phyloP scores from a whole-genome alignment of 805 yeast genomes.

The Candida ficus region DNA sequence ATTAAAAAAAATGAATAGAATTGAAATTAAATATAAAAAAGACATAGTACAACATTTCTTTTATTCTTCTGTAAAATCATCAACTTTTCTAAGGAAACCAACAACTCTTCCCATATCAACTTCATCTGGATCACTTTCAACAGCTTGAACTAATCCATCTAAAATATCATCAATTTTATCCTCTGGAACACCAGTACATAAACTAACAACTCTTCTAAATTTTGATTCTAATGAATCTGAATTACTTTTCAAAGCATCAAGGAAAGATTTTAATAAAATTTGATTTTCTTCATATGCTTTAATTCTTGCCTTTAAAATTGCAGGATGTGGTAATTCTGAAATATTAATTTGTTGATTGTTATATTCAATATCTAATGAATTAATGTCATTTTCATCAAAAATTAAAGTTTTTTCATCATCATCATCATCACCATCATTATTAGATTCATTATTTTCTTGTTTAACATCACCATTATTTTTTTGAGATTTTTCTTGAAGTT shows the following conservation, averaged over 20 bases:
- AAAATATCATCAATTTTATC: constrained; percentile 74
- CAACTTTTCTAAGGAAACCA: constrained; percentile 49
- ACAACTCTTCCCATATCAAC: constrained; percentile 53
- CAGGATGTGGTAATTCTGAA: constrained; percentile 29
- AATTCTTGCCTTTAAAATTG: constrained; percentile 67
- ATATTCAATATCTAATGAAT: constrained; percentile 7
- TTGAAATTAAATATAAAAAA: no score
- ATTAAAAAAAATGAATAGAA: not conserved
- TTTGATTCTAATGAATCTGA: constrained; percentile 61
- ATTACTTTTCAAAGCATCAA: constrained; percentile 47
- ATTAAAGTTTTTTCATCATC: constrained; percentile 3
- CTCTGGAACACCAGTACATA: constrained; percentile 85
- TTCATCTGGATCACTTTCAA: constrained; percentile 77
- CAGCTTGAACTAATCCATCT: constrained; percentile 84
- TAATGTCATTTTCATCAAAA: constrained; percentile 8
- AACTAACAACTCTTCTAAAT: constrained; percentile 81
- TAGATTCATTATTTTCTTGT: not conserved
- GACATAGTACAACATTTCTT: no score
- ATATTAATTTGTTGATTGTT: constrained; percentile 19
- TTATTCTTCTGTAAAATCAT: constrained; percentile 21
- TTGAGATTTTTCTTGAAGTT: constrained; percentile 19
- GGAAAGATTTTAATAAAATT: constrained; percentile 43
- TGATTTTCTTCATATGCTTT: constrained; percentile 76
- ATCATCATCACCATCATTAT: not conserved
- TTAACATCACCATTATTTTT: not conserved